Evolutionary conservation across 768 basidiomycete species (phyloP).

Genomic region (Suillus subaureus): DNA sequence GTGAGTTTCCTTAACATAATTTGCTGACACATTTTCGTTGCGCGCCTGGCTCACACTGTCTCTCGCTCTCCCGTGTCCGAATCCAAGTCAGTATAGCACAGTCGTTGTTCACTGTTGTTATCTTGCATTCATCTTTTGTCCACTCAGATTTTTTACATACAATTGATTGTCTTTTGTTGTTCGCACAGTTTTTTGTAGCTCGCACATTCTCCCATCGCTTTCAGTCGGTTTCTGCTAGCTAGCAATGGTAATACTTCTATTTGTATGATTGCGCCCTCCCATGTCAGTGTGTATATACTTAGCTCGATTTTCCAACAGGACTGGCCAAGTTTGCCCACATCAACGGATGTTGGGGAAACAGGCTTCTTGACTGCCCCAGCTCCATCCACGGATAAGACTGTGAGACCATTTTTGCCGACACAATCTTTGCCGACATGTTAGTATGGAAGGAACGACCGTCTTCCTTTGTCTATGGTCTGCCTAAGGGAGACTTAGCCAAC

Average conservation of each 20-base stretch:
- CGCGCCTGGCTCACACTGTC: background rate
- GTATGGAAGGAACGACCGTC: background rate
- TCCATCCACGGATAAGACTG: background rate
- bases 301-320: background rate
- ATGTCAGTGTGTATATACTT: background rate
- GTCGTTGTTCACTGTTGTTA: background rate
- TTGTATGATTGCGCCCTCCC: background rate
- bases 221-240: background rate
- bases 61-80: background rate
- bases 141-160: too few relatives aligned
- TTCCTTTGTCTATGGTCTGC: background rate
- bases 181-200: background rate
- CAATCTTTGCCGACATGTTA: background rate
- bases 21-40: background rate
- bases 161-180: background rate
- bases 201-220: background rate
- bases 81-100: background rate
- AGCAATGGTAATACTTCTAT: background rate
- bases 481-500: background rate
- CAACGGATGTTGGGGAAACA: background rate
- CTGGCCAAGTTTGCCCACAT: background rate
- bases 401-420: background rate
- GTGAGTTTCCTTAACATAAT: background rate
- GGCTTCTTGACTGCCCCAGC: background rate
- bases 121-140: background rate